Evolutionary conservation across 202 grass and related monocot genomes (phyloP).

Genomic region (Carex sylvatica): DNA sequence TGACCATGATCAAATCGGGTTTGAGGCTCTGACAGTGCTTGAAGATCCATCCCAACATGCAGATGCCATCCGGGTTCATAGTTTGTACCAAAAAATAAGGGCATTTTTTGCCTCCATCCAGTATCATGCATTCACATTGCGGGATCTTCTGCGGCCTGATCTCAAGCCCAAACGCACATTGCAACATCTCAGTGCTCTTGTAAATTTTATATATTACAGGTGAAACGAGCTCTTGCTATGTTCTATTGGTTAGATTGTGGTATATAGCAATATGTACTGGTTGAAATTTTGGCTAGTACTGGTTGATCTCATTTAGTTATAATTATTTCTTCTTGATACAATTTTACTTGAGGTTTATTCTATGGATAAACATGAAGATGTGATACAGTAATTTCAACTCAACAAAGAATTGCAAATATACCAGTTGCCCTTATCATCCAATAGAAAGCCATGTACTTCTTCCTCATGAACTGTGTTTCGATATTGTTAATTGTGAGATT

Average conservation of each 20-base stretch:
- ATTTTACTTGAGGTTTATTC: neutral
- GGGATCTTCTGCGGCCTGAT: conserved; percentile 45
- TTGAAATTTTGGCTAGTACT: neutral
- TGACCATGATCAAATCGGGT: conserved; percentile 56
- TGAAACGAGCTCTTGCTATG: too few relatives aligned
- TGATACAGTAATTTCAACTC: neutral
- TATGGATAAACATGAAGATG: neutral
- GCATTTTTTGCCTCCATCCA: conserved; percentile 50
- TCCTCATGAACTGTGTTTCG: neutral
- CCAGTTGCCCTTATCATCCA: too few relatives aligned
- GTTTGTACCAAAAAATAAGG: conserved; percentile 29
- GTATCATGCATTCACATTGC: conserved; percentile 42
- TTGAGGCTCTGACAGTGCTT: conserved; percentile 35
- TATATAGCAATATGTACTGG: neutral
- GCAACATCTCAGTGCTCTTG: too few relatives aligned
- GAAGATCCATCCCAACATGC: conserved; percentile 58
- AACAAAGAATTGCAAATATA: neutral
- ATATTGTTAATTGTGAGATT: neutral
- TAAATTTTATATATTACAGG: too few relatives aligned
- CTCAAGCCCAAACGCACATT: neutral
- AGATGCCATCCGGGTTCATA: conserved; percentile 15
- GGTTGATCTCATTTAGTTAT: conserved; percentile 23
- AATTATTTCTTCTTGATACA: neutral
- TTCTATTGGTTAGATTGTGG: too few relatives aligned
- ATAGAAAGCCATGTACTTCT: neutral